Evolutionary conservation across 176 grass and related monocot genomes (phyloP), one percentile per base, ranked within the genome.

Genomic region (Triticum urartu): DNA sequence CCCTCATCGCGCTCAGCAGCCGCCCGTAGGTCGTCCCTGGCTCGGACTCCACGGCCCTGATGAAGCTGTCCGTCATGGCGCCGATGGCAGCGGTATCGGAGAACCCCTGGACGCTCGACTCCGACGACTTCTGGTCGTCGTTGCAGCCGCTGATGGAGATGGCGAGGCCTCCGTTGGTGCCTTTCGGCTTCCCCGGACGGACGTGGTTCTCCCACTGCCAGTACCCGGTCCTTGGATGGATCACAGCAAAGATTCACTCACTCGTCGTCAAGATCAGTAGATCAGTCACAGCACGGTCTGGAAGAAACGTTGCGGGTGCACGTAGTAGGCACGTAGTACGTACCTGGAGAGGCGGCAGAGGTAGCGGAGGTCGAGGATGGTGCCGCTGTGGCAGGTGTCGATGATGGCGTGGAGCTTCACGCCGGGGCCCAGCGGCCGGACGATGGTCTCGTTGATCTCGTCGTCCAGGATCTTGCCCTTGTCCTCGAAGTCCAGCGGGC

Each of bases 31-130:
- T 98, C 15, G 88, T 89, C 62, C 93, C 90, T 0, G 91, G 90
- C 72, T 95, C 90, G 1, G 42, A 86, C 65, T 88, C 64, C 75
- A 98, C 34, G 1, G 96, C 93, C 65, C 72, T 84, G 74, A 98
- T 89, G 90, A 98, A 95, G 75, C 96, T 95, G 89, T 92, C 81
- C 21, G 96, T 98, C 96, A 98, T 98, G 22, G 96, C 96, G 18
- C 93, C 96, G 5, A 92, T 91, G 7, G 88, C 66, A 8, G 87
- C 48, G 18, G 61, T 54, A 0, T 91, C 86, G 0, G 96, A 3
- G 48, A 95, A 87, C 2, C 82, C 91, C 96, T 98, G 86, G 0
- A 26, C 0, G 6, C 89, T 87, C 32, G 33, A 64, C 21, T 90
- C 89, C 10, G 84, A 34, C 3, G 89, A 90, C 30, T 87, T 90